phyloP scores from a whole-genome alignment of 2,329 filamentous ascomycete genomes.

The Dactylellina drechsleri region DNA sequence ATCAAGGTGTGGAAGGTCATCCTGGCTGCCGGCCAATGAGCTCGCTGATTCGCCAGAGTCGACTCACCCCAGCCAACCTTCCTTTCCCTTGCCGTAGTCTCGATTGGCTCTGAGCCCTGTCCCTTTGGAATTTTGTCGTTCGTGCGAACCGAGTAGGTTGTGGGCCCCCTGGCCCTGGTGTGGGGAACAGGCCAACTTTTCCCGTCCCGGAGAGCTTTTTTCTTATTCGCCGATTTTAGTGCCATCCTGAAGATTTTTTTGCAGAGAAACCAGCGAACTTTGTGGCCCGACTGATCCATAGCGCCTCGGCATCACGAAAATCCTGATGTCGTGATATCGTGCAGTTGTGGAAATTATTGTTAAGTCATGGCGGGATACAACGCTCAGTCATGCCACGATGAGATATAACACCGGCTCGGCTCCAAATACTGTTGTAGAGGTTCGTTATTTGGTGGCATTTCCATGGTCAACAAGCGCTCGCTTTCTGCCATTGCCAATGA shows the following conservation, averaged over 20 bases:
- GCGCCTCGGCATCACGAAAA: conserved; percentile 11
- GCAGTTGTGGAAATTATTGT: conserved; percentile 39
- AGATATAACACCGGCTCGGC: conserved; percentile 14
- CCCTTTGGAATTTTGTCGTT: conserved; percentile 23
- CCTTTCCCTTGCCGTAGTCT: conserved; percentile 25
- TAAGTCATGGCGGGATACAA: too few relatives aligned
- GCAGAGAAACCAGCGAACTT: too few relatives aligned
- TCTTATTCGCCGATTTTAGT: conserved; percentile 40
- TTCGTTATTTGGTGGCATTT: conserved; percentile 3
- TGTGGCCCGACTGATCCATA: neutral
- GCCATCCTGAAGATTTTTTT: conserved; percentile 1
- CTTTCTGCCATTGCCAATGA: conserved; percentile 26
- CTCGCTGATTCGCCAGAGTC: conserved; percentile 30
- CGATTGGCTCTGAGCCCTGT: conserved; percentile 39
- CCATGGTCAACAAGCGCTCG: conserved; percentile 27
- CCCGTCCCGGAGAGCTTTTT: conserved; percentile 28
- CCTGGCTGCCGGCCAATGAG: conserved; percentile 11
- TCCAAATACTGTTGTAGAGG: conserved; percentile 12
- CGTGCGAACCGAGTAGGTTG: conserved; percentile 47
- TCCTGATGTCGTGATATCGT: neutral
- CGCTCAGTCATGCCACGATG: conserved; percentile 6
- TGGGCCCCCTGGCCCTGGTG: conserved; percentile 22
- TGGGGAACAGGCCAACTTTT: conserved; percentile 34
- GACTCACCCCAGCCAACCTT: conserved; percentile 8
- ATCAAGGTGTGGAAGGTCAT: conserved; percentile 12